Evolutionary conservation across 305 asterid species (phyloP).

Genomic region (Fraxinus dipetala): DNA sequence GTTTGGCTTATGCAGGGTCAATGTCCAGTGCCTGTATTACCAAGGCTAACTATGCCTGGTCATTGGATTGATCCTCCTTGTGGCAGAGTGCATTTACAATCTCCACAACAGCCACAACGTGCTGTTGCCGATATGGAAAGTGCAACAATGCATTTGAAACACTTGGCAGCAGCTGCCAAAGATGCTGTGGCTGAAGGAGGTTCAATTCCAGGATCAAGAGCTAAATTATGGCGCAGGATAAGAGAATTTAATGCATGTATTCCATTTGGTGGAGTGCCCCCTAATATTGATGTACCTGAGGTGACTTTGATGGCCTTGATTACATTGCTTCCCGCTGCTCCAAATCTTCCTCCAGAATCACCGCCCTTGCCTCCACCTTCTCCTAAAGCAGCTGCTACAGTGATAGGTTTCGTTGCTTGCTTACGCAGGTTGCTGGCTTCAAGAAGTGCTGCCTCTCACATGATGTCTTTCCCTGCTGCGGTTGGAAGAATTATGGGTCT

Average conservation of each 20-base stretch:
- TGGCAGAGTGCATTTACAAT: constrained; percentile 72
- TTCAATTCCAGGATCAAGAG: constrained; percentile 99
- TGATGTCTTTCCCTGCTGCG: constrained; percentile 99
- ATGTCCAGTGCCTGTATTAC: constrained; percentile 81
- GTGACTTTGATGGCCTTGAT: constrained; percentile 98
- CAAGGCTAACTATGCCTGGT: constrained; percentile 99
- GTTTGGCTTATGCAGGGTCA: constrained; percentile 70
- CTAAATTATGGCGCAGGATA: constrained; percentile 96
- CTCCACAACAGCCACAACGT: constrained; percentile 48
- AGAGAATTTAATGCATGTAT: constrained; percentile 96
- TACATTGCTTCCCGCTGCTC: constrained; percentile 95
- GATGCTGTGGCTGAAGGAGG: constrained; percentile 99
- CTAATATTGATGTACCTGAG: constrained; percentile 89
- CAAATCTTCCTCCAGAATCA: constrained; percentile 92
- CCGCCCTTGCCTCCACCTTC: constrained; percentile 97
- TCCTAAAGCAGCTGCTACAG: constrained; percentile 98
- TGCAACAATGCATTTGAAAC: constrained; percentile 87
- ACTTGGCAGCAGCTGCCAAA: constrained; percentile 94
- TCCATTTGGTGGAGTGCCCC: constrained; percentile 87
- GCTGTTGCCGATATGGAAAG: constrained; percentile 62
- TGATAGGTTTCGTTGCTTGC: constrained; percentile 92
- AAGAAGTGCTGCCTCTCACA: constrained; percentile 91
- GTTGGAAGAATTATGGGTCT: constrained; percentile 96
- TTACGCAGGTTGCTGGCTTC: constrained; percentile 86
- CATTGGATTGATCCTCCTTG: constrained; percentile 97